Evolutionary conservation across 768 basidiomycete genomes (phyloP).

Genomic region (Podaxis carcinomalis): DNA sequence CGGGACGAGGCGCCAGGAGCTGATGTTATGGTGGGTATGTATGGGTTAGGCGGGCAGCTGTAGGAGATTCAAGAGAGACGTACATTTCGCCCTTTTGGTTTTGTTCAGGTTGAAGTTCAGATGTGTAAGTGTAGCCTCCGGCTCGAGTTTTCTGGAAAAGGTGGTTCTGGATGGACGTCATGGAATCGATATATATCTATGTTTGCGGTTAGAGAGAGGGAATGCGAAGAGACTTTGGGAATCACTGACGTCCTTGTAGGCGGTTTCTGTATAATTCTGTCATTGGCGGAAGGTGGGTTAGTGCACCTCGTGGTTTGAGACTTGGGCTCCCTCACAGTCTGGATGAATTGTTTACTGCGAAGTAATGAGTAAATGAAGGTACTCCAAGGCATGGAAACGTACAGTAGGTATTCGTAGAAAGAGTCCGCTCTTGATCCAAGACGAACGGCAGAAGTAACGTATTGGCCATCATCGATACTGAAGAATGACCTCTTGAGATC

Average conservation of each 20-base stretch:
- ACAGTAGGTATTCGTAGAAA: constrained; percentile 90
- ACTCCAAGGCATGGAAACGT: constrained; percentile 16
- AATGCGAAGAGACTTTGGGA: background rate
- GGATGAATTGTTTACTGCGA: constrained; percentile 70
- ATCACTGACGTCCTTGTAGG: constrained; percentile 18
- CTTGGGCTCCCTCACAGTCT: constrained; percentile 49
- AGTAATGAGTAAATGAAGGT: constrained; percentile 3
- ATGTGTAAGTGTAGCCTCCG: constrained; percentile 68
- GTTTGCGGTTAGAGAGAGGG: background rate
- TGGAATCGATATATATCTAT: constrained; percentile 88
- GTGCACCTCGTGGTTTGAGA: background rate
- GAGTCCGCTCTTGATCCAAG: constrained; percentile 92
- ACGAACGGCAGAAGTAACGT: constrained; percentile 67
- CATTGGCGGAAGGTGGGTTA: background rate
- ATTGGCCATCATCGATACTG: constrained; percentile 38
- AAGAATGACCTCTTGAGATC: constrained; percentile 1
- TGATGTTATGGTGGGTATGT: constrained; percentile 21
- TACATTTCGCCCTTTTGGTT: constrained; percentile 35
- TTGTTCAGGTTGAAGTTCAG: constrained; percentile 70
- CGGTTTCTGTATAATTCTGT: constrained; percentile 63
- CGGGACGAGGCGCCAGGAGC: constrained; percentile 70
- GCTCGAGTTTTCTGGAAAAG: constrained; percentile 63
- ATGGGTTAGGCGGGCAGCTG: background rate
- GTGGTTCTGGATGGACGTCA: constrained; percentile 73
- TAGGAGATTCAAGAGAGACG: constrained; percentile 3